phyloP scores from a whole-genome alignment of 2,329 filamentous ascomycete genomes.

The Tolypocladium album region DNA sequence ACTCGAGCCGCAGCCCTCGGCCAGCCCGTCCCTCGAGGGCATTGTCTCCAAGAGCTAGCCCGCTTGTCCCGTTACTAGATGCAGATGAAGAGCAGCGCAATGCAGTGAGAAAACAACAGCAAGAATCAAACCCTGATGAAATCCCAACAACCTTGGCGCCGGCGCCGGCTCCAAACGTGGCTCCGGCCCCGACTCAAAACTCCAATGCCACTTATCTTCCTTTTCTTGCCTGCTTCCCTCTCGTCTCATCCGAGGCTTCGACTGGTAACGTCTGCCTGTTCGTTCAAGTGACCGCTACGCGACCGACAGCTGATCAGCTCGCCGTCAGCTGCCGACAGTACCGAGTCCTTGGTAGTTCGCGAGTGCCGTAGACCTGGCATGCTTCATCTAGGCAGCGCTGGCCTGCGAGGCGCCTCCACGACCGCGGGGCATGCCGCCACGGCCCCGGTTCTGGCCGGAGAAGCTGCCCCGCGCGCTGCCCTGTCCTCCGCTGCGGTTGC shows the following conservation, averaged over 20 bases:
- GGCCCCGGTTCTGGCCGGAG: slow-evolving; percentile 53
- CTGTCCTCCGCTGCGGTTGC: slow-evolving; percentile 49
- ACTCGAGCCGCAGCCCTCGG: background rate
- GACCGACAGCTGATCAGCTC: background rate
- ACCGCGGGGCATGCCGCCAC: slow-evolving; percentile 55
- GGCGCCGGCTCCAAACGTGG: slow-evolving; percentile 16
- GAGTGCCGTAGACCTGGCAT: slow-evolving; percentile 1
- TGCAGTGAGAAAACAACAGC: slow-evolving; percentile 9
- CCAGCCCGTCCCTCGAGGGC: background rate
- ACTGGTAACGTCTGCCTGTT: background rate
- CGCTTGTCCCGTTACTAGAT: slow-evolving; percentile 4
- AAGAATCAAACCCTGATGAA: slow-evolving; percentile 8
- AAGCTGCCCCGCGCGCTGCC: slow-evolving; percentile 56
- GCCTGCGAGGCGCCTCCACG: slow-evolving; percentile 45
- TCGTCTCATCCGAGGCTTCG: background rate
- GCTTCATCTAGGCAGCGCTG: slow-evolving; percentile 34
- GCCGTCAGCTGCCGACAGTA: background rate
- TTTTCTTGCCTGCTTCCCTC: background rate
- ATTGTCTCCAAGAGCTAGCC: background rate
- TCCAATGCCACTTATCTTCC: slow-evolving; percentile 8
- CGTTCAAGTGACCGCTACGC: background rate
- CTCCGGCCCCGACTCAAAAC: slow-evolving; percentile 20
- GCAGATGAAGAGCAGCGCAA: slow-evolving; percentile 6
- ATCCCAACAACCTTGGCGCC: slow-evolving; percentile 9
- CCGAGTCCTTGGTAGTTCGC: background rate